Conservation (phyloP, 345 rosid genomes). For the Kernera saxatilis region DNA sequence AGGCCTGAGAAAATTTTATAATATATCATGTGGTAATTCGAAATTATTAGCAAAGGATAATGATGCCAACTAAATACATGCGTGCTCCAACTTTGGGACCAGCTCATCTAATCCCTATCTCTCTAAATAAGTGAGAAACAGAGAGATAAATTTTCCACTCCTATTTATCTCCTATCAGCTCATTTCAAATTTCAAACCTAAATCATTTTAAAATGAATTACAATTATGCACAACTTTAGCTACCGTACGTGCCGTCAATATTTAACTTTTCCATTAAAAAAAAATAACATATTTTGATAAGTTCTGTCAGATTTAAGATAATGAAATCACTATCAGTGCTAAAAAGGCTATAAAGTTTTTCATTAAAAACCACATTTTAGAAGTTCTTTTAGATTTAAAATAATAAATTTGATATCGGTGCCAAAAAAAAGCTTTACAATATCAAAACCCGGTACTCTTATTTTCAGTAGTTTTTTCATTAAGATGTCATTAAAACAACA, state of each 20-base stretch:
- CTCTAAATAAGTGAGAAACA: neutral
- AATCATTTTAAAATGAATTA: neutral
- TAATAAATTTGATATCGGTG: no score
- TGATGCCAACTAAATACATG: slow-evolving; percentile 7
- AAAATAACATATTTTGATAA: no score
- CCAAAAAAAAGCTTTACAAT: no score
- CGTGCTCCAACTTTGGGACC: slow-evolving; percentile 7
- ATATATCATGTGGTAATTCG: no score
- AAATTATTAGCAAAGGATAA: neutral
- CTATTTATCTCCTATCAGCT: neutral
- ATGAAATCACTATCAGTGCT: neutral
- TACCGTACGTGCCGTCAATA: neutral
- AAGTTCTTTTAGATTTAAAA: no score
- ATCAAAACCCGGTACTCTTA: no score
- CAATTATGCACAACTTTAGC: neutral
- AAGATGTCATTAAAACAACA: neutral
- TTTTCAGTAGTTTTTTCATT: no score
- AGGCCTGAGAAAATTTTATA: no score
- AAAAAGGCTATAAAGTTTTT: neutral
- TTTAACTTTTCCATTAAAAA: neutral
- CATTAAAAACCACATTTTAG: no score
- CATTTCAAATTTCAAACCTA: neutral
- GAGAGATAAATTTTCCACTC: neutral
- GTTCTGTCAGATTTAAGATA: neutral
- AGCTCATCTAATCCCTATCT: neutral